Evolutionary conservation across 306 rosid genomes (phyloP), one percentile per base, ranked within the genome.

Genomic region (Mimosa bimucronata): DNA sequence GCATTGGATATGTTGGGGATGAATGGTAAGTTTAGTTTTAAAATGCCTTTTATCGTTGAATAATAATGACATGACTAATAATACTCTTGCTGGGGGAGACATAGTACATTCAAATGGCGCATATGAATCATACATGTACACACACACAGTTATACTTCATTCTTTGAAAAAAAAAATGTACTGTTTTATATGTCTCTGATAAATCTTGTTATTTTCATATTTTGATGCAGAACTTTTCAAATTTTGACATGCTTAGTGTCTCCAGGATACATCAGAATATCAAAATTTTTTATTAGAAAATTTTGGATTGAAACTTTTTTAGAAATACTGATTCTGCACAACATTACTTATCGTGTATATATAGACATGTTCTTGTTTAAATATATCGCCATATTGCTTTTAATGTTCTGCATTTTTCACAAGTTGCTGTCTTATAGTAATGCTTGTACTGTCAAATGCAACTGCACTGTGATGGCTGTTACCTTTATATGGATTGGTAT

Each of bases 1-100:
- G 68, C 79, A 95, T 92, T 14, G 98, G 98, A 81, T 90, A 91
- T 70, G 83, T 87, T 3, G 93, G 89, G 46, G 97, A 95, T 86
- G 97, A 91, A 75, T 95, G 98, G 99, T 95, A 68, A 11, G 37
- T 26, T 53, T 34, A 5, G 29, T 60, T 53, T 21, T 29, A 42
- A 66, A 50, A 8, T 77, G 55, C n/a, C 29, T 34, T 3, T 37
- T 41, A n/a, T 23, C 53, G 21, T 2, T 12, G 21, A 74, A 41
- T 21, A 69, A 25, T 68, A 46, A 31, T 31, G 57, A 55, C 45
- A 31, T 50, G n/a, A 46, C 64, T 2, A 40, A 37, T 25, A 5
- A 18, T 71, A 6, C 29, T 50, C 4, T 61, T 31, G 21, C 5
- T 61, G n/a, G 18, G 18, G 19, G 21, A 69, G 1, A 34, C 11